These are phyloP conservation scores for Gnomoniopsis smithogilvyi DNA, from an alignment of 2,329 filamentous ascomycete species.

Conservation along the genomic window DNA sequence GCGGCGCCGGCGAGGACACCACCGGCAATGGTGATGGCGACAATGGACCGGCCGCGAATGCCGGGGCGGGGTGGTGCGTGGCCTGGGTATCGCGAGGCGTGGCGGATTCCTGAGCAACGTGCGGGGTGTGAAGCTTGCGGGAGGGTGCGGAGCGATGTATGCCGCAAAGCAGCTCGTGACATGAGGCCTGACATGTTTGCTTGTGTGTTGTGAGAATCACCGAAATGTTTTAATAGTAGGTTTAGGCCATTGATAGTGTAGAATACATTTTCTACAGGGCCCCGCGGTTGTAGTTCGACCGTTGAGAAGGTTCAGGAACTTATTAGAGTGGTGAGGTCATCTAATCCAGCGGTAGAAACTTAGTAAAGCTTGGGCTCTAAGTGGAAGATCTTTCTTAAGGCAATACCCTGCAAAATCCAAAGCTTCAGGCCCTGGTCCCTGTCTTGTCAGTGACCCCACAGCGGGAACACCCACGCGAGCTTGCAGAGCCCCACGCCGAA, in stretches of 20 bases:
- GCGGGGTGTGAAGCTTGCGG: not conserved
- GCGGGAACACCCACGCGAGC: constrained; percentile 3
- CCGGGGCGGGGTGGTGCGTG: not conserved
- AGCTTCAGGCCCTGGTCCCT: not conserved
- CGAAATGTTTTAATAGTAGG: not conserved
- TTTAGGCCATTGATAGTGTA: not conserved
- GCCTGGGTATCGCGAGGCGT: constrained; percentile 3
- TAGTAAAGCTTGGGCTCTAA: constrained; percentile 17
- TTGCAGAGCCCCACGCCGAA: constrained; percentile 10
- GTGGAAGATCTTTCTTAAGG: constrained; percentile 6
- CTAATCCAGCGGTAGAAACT: not conserved
- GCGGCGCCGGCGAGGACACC: constrained; percentile 4
- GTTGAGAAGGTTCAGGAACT: not conserved
- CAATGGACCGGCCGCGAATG: not conserved
- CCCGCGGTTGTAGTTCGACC: not conserved
- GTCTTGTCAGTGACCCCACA: not conserved
- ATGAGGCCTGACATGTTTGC: constrained; percentile 9
- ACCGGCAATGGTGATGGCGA: constrained; percentile 4
- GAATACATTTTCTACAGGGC: not conserved
- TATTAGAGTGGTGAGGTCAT: constrained; percentile 2
- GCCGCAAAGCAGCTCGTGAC: constrained; percentile 11
- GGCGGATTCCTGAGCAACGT: constrained; percentile 4
- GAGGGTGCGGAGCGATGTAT: not conserved
- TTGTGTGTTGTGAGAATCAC: not conserved
- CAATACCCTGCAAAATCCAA: not conserved